Conservation (phyloP, 768 basidiomycete species). For the Tephrocybe sp. region DNA sequence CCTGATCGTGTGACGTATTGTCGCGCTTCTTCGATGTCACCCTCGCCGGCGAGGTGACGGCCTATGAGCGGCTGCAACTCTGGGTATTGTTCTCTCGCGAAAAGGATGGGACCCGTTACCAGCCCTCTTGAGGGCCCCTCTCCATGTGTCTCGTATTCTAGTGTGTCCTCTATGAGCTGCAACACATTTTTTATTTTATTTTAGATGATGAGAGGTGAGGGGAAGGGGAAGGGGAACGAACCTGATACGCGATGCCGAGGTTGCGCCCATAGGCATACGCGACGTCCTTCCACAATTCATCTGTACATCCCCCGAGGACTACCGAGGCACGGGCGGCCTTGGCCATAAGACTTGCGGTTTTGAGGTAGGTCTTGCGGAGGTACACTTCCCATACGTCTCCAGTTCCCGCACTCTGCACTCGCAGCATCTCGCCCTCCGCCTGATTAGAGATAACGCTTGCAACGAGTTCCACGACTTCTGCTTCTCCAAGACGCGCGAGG, state of each 20-base stretch:
- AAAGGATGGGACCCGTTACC: conserved; percentile 82
- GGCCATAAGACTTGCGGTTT: conserved; percentile 89
- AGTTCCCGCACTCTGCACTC: conserved; percentile 57
- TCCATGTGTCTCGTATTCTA: conserved; percentile 61
- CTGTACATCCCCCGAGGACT: conserved; percentile 78
- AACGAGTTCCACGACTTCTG: conserved; percentile 91
- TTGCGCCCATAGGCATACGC: conserved; percentile 92
- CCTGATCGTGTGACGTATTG: conserved; percentile 67
- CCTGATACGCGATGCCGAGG: conserved; percentile 75
- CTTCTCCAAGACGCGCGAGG: conserved; percentile 80
- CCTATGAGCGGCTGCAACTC: conserved; percentile 75
- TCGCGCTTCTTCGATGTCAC: conserved; percentile 70
- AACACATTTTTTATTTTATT: not conserved
- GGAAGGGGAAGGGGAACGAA: not conserved
- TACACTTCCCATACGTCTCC: conserved; percentile 71
- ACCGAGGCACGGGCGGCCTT: conserved; percentile 84
- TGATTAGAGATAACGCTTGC: conserved; percentile 91
- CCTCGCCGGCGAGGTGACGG: conserved; percentile 72
- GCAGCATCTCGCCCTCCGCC: conserved; percentile 95
- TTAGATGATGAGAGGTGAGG: conserved; percentile 1
- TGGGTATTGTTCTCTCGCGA: conserved; percentile 83
- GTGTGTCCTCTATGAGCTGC: conserved; percentile 83
- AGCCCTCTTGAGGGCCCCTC: conserved; percentile 29
- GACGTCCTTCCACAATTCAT: conserved; percentile 79
- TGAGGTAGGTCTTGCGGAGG: conserved; percentile 68